Evolutionary conservation across 1,139 yeast species (phyloP), one percentile per base, ranked within the genome.

Genomic region (Diutina ranongensis): DNA sequence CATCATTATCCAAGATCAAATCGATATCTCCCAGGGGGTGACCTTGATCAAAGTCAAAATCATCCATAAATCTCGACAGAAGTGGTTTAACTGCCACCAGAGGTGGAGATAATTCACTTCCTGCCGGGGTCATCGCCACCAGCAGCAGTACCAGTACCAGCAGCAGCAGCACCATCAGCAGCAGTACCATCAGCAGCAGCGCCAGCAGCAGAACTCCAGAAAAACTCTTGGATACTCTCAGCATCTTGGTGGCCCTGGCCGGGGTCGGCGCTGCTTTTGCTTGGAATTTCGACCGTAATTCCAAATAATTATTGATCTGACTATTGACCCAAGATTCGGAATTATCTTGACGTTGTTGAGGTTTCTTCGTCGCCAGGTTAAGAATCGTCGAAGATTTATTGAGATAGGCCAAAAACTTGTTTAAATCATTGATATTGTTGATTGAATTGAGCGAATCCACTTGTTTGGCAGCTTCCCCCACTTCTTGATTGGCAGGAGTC

Each of bases 351-450:
- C 28, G 28, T 42, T 47, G 50, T 10, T 46, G 45, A 32, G 47
- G 54, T 44, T 59, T 61, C 49, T 68, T 69, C 16, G 72, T 67
- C 8, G 63, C 76, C 50, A 70, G 60, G 49, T 67, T 69, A 45
- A 71, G 64, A 15, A 71, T 59, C 49, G 60, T 67, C 18, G 71
- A 61, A 16, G 68, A 66, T 48, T 65, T 68, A 36, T 65, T 63
- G 36, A 67, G 56, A 50, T 69, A 70, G n/a, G 62, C 63, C 44
- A 71, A 55, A 48, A 69, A 68, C 51, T 65, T 64, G 50, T 71
- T 69, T 51, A 71, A 60, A 54, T 71, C 76, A 49, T 67, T 65
- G 34, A 68, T 55, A 48, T 68, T 67, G 49, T 66, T 66, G 45
- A 71, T 67, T 16, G 61, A 58, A 46, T 70, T 75, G 31, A 71